Base-by-base conservation (phyloP, 257 asterid genomes). In the Scutellaria barbata region DNA sequence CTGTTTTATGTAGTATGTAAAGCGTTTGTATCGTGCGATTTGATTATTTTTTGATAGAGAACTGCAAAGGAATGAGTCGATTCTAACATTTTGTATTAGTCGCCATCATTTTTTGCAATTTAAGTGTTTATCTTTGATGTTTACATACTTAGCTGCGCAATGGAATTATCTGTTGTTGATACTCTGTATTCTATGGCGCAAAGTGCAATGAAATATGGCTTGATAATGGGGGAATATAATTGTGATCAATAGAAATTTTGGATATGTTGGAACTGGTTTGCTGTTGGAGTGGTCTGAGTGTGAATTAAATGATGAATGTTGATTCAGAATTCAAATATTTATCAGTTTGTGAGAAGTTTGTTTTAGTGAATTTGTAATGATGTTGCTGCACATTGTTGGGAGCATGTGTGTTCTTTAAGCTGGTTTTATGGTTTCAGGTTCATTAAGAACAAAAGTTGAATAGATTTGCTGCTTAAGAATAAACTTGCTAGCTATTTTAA, bases 21-120 rank as follows among this genome's bases (percentile, higher is more conserved):
- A 50, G 52, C 10, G 42, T 47, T 65, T 50, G 14, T 17, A 10
- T 37, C 17, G 54, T 51, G 2, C 54, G 7, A 20, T 55, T 67
- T 74, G 41, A 20, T 48, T 51, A 30, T 48, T 35, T 74, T n/a
- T 25, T 60, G 46, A 39, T 16, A 61, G 63, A 40, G 55, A 56
- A 12, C 50, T 64, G 18, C 71, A 13, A 30, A 22, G 17, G 65
- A 22, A 57, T 66, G 35, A 25, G 22, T 47, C 46, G 11, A 50
- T 35, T 45, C 66, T 48, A 12, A 35, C 37, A 51, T 5, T 50
- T 7, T 56, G 43, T 30, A n/a, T 52, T 50, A 46, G 30, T 25
- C 4, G 6, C 54, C 4, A 40, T 4, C 9, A 50, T 10, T 52
- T 14, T 39, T 52, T 16, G 68, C 8, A 45, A 18, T 16, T 62